Evolutionary conservation across 805 yeast genomes (phyloP).

Genomic region (Metschnikowia similis): DNA sequence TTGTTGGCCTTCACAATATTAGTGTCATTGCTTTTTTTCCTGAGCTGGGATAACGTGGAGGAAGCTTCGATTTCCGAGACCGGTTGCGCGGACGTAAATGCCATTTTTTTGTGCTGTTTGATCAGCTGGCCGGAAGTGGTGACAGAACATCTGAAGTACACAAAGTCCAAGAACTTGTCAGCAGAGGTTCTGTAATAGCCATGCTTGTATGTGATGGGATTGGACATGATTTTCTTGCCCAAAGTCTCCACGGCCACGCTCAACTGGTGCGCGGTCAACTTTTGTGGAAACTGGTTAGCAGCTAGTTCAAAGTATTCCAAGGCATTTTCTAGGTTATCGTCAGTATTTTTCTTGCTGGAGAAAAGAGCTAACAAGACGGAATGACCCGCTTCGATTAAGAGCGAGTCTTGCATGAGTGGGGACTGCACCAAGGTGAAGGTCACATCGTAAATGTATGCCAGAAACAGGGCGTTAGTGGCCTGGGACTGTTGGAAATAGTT

Average conservation of each 20-base stretch:
- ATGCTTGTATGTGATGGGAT: slow-evolving; percentile 16
- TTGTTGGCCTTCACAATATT: slow-evolving; percentile 30
- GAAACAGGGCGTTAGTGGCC: slow-evolving; percentile 16
- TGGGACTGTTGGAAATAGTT: slow-evolving; percentile 32
- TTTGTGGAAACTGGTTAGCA: slow-evolving; percentile 51
- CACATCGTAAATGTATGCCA: slow-evolving; percentile 24
- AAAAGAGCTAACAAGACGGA: slow-evolving; percentile 46
- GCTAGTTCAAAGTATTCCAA: slow-evolving; percentile 44
- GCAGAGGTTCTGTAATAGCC: slow-evolving; percentile 15
- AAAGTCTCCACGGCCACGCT: slow-evolving; percentile 54
- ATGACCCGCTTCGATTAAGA: slow-evolving; percentile 58
- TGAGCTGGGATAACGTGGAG: slow-evolving; percentile 30
- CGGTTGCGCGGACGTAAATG: slow-evolving; percentile 36
- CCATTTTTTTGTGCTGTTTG: slow-evolving; percentile 1
- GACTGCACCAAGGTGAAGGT: slow-evolving; percentile 31
- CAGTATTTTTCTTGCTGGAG: slow-evolving; percentile 21
- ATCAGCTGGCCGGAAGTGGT: slow-evolving; percentile 29
- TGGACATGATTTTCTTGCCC: slow-evolving; percentile 37
- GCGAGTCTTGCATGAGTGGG: slow-evolving; percentile 17
- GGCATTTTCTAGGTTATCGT: slow-evolving; percentile 17
- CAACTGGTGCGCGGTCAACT: slow-evolving; percentile 52
- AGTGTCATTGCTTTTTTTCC: slow-evolving; percentile 15
- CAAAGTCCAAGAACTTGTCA: slow-evolving; percentile 37
- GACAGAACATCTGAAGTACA: slow-evolving; percentile 40
- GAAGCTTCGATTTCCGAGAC: slow-evolving; percentile 33